Base-by-base conservation (phyloP, 441 rosid species). In the Biscutella auriculata region DNA sequence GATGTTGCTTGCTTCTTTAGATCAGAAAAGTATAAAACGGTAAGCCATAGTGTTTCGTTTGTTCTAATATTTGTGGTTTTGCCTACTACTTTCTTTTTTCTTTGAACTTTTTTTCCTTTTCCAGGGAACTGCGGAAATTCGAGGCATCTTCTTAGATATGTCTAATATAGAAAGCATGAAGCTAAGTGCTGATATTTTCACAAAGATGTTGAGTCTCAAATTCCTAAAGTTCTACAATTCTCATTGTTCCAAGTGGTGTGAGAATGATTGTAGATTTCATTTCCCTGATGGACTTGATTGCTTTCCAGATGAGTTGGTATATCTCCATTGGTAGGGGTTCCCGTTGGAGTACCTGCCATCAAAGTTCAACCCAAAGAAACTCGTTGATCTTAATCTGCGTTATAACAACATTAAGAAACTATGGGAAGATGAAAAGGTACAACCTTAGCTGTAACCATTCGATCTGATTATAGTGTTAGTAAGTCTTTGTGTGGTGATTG, bases 1-100 rank as follows among this genome's bases (percentile, higher is more conserved):
- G 78, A 77, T 41, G 60, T 74, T 48, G 74, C 76, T 2, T 77
- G 74, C 35, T 74, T 65, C 65, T 70, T 73, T 25, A 49, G 34
- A 17, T 49, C 70, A 1, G 43, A 39, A 29, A 45, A 48, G 35
- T 50, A 57, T 28, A 63, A 52, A 57, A 51, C 36, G 63, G 69
- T 50, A 28, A 56, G 60, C 34, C 65, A 21, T 0, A 35, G 43
- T 28, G 43, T 35, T 16, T 14, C 11, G 6, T 19, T 41, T 14
- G 34, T 62, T 60, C 12, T 15, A 30, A 26, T 16, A 30, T 23
- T 7, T 57, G 10, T 41, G 19, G n/a, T 47, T 47, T n/a, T n/a
- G n/a, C n/a, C 6, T 41, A 50, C 33, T 17, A 11, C 48, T 43
- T 1, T 29, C 6, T 6, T 19, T 12, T 29, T 9, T 6, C 3